Percentiles rank a stretch among this genome's conserved stretches.
These are phyloP conservation scores for Colletotrichum sp. DNA, from an alignment of 2,329 filamentous ascomycete species.

Conservation along the genomic window DNA sequence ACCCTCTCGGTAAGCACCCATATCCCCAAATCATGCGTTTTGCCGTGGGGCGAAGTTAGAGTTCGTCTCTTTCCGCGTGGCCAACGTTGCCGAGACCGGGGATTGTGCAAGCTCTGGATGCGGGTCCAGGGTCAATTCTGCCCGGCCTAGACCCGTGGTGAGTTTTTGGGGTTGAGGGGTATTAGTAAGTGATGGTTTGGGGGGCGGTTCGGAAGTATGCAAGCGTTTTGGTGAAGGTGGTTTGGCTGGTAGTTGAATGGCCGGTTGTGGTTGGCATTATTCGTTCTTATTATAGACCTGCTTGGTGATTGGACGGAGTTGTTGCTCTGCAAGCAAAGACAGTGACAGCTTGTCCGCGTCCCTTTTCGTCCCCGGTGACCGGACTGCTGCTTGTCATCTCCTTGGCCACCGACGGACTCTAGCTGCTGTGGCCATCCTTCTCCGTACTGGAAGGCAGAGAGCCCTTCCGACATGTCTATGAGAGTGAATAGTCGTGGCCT, in stretches of 20 bases:
- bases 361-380: not conserved
- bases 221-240: not conserved
- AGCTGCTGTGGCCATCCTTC: not conserved
- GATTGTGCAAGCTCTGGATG: not conserved
- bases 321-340: not conserved
- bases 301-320: not conserved
- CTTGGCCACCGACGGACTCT: not conserved
- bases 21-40: not conserved
- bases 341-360: not conserved
- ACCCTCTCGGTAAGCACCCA: not conserved
- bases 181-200: not conserved
- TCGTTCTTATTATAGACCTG: not conserved
- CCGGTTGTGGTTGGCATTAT: not conserved
- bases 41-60: not conserved
- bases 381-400: not conserved
- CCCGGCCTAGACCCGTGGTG: not conserved
- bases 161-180: not conserved
- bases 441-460: not conserved
- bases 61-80: not conserved
- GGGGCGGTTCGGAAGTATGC: not conserved
- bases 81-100: not conserved
- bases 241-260: not conserved
- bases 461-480: not conserved
- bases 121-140: not conserved
- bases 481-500: not conserved